These are phyloP conservation scores for Purshia tridentata DNA, from an alignment of 306 rosid genomes.

Conservation along the genomic window DNA sequence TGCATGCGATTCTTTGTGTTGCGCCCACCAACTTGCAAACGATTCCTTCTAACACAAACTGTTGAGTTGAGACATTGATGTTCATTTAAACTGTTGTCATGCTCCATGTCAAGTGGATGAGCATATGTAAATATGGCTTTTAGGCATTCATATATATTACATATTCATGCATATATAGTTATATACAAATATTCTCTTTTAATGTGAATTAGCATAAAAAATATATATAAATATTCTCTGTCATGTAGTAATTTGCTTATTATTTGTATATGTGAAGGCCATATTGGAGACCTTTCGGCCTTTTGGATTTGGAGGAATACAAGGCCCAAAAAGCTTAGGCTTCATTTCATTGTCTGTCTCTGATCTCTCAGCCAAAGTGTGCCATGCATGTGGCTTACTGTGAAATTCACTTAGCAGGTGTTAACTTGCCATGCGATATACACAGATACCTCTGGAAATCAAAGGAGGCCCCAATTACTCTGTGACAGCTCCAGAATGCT, in stretches of 20 bases:
- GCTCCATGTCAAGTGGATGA: slow-evolving; percentile 5
- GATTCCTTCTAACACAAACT: slow-evolving; percentile 52
- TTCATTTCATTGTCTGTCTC: slow-evolving; percentile 5
- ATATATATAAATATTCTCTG: too few species aligned
- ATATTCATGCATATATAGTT: too few species aligned
- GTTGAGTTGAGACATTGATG: neutral
- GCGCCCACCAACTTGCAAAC: slow-evolving; percentile 56
- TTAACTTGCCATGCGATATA: neutral
- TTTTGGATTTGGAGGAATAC: slow-evolving; percentile 20
- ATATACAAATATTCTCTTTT: too few species aligned
- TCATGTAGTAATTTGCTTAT: neutral
- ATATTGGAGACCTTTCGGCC: slow-evolving; percentile 5
- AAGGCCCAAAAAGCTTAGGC: slow-evolving; percentile 3
- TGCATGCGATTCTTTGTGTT: slow-evolving; percentile 44
- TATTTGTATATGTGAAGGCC: neutral
- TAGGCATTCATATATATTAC: too few species aligned
- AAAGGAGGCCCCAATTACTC: neutral
- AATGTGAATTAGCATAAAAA: too few species aligned
- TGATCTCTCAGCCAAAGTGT: neutral
- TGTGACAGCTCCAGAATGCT: slow-evolving; percentile 12
- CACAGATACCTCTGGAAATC: neutral
- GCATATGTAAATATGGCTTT: neutral
- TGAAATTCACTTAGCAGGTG: neutral
- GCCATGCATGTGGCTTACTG: neutral
- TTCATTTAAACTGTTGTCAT: neutral